Evolutionary conservation across 106 monocot species (phyloP).

Genomic region (Chionographis japonica): DNA sequence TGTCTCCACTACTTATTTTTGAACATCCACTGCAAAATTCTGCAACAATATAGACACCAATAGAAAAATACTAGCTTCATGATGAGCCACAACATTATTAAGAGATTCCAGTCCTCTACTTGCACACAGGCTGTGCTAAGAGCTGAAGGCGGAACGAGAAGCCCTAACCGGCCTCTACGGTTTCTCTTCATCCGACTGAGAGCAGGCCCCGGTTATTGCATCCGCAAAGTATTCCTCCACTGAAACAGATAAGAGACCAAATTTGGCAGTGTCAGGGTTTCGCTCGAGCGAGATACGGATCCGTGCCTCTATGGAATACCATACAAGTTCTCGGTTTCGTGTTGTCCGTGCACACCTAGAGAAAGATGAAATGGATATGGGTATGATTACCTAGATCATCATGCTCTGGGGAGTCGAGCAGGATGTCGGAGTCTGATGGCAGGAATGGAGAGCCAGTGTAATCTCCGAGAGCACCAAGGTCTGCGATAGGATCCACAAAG

Average conservation of each 20-base stretch:
- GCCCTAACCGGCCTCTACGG: slow-evolving; percentile 7
- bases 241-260: slow-evolving; percentile 18
- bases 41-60: no score
- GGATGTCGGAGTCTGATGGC: slow-evolving; percentile 77
- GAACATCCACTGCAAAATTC: no score
- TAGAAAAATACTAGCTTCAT: no score
- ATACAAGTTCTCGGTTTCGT: not conserved
- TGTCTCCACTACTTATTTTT: no score
- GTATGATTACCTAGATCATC: slow-evolving; percentile 74
- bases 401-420: slow-evolving; percentile 87
- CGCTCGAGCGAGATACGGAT: not conserved
- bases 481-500: slow-evolving; percentile 19
- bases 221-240: slow-evolving; percentile 87
- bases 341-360: no score
- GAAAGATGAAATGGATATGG: not conserved
- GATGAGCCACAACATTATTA: no score
- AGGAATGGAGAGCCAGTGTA: slow-evolving; percentile 85
- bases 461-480: slow-evolving; percentile 78
- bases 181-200: slow-evolving; percentile 84
- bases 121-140: not conserved
- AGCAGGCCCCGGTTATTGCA: slow-evolving; percentile 40
- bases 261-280: not conserved
- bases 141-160: not conserved
- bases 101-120: no score
- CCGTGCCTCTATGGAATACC: not conserved